A percentile compares a stretch with the other conserved stretches of the same genome.
These are phyloP conservation scores for Celoporthe dispersa DNA, from an alignment of 2,329 filamentous ascomycete genomes.

Conservation along the genomic window DNA sequence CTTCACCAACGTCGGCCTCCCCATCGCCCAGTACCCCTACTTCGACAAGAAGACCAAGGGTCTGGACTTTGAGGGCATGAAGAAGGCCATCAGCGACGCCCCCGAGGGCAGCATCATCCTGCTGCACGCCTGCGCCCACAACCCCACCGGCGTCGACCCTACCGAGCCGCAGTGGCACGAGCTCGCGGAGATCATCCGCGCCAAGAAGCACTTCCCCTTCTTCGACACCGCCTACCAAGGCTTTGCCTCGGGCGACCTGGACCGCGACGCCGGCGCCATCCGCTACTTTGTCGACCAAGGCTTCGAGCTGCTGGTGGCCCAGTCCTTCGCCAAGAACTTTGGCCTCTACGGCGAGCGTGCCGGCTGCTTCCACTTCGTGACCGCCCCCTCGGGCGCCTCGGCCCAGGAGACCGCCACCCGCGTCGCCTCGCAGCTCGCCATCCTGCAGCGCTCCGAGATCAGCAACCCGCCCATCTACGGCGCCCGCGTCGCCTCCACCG, in stretches of 20 bases:
- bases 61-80: slow-evolving; percentile 91
- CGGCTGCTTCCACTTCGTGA: slow-evolving; percentile 94
- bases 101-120: slow-evolving; percentile 84
- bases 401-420: slow-evolving; percentile 58
- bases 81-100: slow-evolving; percentile 69
- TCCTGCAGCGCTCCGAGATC: slow-evolving; percentile 96
- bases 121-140: slow-evolving; percentile 95
- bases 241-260: slow-evolving; percentile 89
- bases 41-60: slow-evolving; percentile 88
- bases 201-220: slow-evolving; percentile 91
- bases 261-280: slow-evolving; percentile 86
- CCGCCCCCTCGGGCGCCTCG: slow-evolving; percentile 71
- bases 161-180: slow-evolving; percentile 94
- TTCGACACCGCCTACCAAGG: slow-evolving; percentile 98
- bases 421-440: slow-evolving; percentile 85
- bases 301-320: slow-evolving; percentile 84
- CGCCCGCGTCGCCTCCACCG: slow-evolving; percentile 80
- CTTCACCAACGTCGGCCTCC: slow-evolving; percentile 85
- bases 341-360: slow-evolving; percentile 96
- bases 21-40: slow-evolving; percentile 87
- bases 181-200: slow-evolving; percentile 76
- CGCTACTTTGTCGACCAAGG: slow-evolving; percentile 92
- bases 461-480: slow-evolving; percentile 96
- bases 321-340: slow-evolving; percentile 98
- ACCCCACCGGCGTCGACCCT: slow-evolving; percentile 95